Base-by-base conservation (phyloP, 495 filamentous ascomycete genomes). In the Apiosordaria backusii region DNA sequence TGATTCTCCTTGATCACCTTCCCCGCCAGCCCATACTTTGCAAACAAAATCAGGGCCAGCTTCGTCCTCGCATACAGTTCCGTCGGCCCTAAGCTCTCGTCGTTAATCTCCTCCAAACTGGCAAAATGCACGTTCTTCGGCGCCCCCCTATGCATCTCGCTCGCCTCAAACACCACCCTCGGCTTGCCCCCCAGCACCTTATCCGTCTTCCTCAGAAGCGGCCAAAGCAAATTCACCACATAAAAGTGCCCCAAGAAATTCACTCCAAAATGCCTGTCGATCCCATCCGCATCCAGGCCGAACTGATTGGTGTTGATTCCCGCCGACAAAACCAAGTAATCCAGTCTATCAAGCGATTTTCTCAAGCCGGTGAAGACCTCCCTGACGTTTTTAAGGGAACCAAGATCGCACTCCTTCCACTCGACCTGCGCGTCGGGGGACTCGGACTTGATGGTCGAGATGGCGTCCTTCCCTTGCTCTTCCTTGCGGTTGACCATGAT, bases 11-110 rank as follows among this genome's bases (percentile, higher is more conserved):
- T 75, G 50, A 83, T 81, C 9, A 83, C 80, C 52, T 69, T 67
- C 6, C 73, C 75, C 2, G 73, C 66, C 19, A 81, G 58, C 10
- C 80, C 78, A 55, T 78, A 82, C 75, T 82, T 82, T 26, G 75
- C 72, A 22, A 86, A 80, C 7, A 87, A 70, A 24, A 88, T 78
- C 59, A 85, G 74, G 0, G 84, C 87, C 15, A 87, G 77, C 70
- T 88, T 88, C 2, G 77, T 79, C 55, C 86, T 74, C 22, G 74
- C 77, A 73, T 89, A 87, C 55, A 87, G 76, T 27, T 81, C 77
- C 10, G 77, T 77, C 4, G 83, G 74, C 0, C 85, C 86, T 57
- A 87, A 72, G 35, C 83, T 79, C 6, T 70, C 74, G 60, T 79
- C 69, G 68, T 87, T 88, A 61, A 88, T 83, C 68, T 88, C 85